Evolutionary conservation across 1,284 basidiomycete genomes (phyloP).

Genomic region (Lignosus rhinocerotis): DNA sequence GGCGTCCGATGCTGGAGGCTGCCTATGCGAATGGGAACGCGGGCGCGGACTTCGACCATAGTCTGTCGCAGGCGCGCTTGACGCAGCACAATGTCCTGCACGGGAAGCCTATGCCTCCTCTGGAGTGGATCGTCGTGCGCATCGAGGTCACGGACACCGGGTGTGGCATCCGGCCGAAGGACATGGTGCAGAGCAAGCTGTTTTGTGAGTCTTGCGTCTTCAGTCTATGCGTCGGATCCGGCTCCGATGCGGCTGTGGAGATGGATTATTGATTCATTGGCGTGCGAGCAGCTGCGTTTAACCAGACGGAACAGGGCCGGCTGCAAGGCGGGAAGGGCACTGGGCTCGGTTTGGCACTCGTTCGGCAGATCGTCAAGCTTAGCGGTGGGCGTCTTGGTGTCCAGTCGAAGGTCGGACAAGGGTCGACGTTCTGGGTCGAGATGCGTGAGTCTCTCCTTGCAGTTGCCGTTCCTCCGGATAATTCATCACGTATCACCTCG

Average conservation of each 20-base stretch:
- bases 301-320: constrained; percentile 79
- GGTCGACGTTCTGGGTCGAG: constrained; percentile 82
- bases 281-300: constrained; percentile 57
- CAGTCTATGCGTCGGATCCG: background rate
- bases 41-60: constrained; percentile 23
- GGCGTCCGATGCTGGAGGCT: background rate
- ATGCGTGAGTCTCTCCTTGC: constrained; percentile 42
- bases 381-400: constrained; percentile 81
- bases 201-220: constrained; percentile 51
- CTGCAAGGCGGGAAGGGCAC: constrained; percentile 89
- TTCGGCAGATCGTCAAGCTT: constrained; percentile 87
- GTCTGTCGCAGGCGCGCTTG: constrained; percentile 47
- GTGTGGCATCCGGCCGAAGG: constrained; percentile 68
- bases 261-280: background rate
- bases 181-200: constrained; percentile 74
- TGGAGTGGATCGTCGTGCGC: constrained; percentile 70
- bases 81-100: constrained; percentile 50
- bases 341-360: constrained; percentile 84
- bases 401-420: constrained; percentile 57
- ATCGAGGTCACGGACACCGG: constrained; percentile 86
- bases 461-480: background rate
- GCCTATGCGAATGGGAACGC: constrained; percentile 11
- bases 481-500: background rate
- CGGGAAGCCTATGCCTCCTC: constrained; percentile 32
- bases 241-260: no score